Evolutionary conservation across 345 rosid genomes (phyloP).

Genomic region (Toxicodendron radicans): DNA sequence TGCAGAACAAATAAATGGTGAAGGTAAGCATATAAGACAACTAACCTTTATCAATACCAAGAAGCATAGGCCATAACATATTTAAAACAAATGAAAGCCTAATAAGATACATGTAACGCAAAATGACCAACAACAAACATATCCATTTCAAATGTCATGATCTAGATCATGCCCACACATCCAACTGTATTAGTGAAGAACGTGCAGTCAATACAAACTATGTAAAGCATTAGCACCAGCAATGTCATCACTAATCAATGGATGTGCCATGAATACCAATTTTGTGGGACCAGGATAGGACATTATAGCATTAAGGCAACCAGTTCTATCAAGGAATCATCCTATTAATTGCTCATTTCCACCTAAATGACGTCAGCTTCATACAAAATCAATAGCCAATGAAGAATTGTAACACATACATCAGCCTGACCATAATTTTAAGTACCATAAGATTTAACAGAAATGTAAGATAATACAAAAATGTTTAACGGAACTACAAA

Average conservation of each 20-base stretch:
- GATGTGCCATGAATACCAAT: background rate
- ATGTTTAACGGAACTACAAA: background rate
- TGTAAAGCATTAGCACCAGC: background rate
- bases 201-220: background rate
- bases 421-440: background rate
- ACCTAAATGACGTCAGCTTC: background rate
- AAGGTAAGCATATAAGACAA: slow-evolving; percentile 10
- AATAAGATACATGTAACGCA: background rate
- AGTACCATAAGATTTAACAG: no score
- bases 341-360: background rate
- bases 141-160: background rate
- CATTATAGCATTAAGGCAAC: background rate
- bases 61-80: background rate
- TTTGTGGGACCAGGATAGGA: background rate
- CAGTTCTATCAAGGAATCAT: background rate
- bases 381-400: background rate
- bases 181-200: background rate
- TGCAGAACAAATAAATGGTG: slow-evolving; percentile 28
- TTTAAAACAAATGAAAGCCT: background rate
- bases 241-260: background rate
- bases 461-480: background rate
- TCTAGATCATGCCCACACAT: background rate
- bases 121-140: background rate
- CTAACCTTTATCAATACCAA: background rate
- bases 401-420: background rate